Base-by-base conservation (phyloP, 2,329 filamentous ascomycete species). In the Sporothrix brasiliensis region DNA sequence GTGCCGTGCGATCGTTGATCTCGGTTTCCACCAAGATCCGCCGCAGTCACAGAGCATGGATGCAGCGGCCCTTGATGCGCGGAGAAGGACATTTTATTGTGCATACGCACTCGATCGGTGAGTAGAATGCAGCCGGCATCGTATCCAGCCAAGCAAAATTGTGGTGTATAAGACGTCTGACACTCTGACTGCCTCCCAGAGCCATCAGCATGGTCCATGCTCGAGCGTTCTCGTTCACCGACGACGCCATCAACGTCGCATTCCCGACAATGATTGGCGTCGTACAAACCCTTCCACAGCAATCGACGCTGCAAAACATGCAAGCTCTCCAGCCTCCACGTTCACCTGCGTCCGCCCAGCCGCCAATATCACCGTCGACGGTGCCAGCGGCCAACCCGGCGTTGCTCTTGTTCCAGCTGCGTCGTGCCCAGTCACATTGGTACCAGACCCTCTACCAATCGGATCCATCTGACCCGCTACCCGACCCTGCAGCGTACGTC, bases 21-120 rank as follows among this genome's bases (percentile, higher is more conserved):
- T 97, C 41, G 95, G 95, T 9, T 89, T 96, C 71, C 95, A 98
- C 79, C 94, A 97, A 80, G 94, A 98, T 75, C 93, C 93, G 3
- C 90, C 92, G 0, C 85, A 87, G 70, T 89, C 91, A 73, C 86
- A 91, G 19, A 81, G 88, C 39, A 85, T 89, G 13, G 88, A 92
- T 70, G 90, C 89, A 74, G 82, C 87, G 2, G 87, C 89, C 60
- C 82, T 97, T 14, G 92, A 97, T 74, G 84, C 93, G 72, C 88
- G 94, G 68, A 88, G 94, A 67, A 89, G 90, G 74, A 91, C 96
- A 1, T 98, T 97, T 77, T 93, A 96, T 79, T 97, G 92, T 77
- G 90, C 95, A 4, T 97, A 97, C 78, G 89, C 92, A 39, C 84
- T 98, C 27, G 95, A 99, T 77, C 88, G 93, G 92, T 93, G 79